Evolutionary conservation across 106 monocot genomes (phyloP), one percentile per base, ranked within the genome.

Genomic region (Agapanthus africanus): DNA sequence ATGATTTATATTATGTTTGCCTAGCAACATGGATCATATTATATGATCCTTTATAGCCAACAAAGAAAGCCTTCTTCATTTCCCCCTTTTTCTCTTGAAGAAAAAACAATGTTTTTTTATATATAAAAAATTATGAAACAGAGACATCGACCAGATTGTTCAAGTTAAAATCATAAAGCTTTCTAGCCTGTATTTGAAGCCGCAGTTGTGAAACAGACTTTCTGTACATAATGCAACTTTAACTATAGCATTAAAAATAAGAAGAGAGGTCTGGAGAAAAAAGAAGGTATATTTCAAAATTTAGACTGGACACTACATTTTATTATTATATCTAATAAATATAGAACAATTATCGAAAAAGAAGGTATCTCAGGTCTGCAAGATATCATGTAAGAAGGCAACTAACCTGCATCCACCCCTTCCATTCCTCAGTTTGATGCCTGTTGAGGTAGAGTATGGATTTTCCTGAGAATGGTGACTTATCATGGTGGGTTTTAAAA

Each of bases 371-470:
- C 23, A 52, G 32, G 15, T 59, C n/a, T 31, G 59, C n/a, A 35
- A 19, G 33, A 61, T 0, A 36, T 30, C 2, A 61, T 35, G 35
- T 61, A 68, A 57, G 21, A 4, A 36, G 27, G 5, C 28, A 54
- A 59, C 74, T 33, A 51, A 94, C 97, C 92, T 99, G 97, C 97
- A 99, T 99, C 92, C 97, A 99, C 36, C 97, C 97, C 74, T 93
- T 99, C 97, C 97, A 99, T 78, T 99, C 97, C 62, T 99, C 97
- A 31, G 97, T 99, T 46, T 99, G 97, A 77, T 99, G 97, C 54
- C 97, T 82, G 67, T 99, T 92, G 41, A 99, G 73, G 54, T 93
- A 99, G 38, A 90, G 78, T 61, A 85, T 85, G 66, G 97, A 90
- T 68, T 81, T 99, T 57, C 89, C 92, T 37, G 89, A 88, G 40